phyloP scores from a whole-genome alignment of 352 stramenopile genomes.

The Pythium sp. region DNA sequence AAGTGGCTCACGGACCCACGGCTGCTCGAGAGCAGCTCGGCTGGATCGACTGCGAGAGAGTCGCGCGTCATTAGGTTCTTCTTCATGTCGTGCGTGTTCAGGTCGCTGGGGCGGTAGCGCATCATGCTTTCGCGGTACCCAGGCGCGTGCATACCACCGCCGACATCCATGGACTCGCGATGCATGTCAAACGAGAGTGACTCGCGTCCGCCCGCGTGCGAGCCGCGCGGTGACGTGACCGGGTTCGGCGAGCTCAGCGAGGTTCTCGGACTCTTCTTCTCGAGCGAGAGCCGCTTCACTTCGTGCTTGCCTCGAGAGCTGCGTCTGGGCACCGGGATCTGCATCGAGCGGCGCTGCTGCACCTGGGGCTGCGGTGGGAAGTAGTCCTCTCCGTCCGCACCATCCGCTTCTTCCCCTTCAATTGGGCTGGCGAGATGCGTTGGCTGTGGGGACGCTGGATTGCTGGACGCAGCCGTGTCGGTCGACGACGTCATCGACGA shows the following conservation, averaged over 20 bases:
- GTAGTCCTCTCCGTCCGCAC: constrained; percentile 25
- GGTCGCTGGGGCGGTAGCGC: constrained; percentile 64
- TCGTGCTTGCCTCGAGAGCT: constrained; percentile 27
- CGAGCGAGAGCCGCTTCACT: constrained; percentile 33
- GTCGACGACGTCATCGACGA: constrained; percentile 33
- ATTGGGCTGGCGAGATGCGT: neutral
- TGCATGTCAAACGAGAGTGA: constrained; percentile 17
- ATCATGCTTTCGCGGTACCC: constrained; percentile 66
- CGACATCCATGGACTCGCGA: constrained; percentile 13
- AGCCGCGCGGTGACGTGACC: constrained; percentile 15
- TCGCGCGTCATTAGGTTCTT: constrained; percentile 47
- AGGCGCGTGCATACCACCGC: neutral
- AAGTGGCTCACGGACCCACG: constrained; percentile 46
- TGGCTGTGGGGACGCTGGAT: constrained; percentile 9
- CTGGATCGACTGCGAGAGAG: constrained; percentile 36
- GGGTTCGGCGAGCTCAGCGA: constrained; percentile 1
- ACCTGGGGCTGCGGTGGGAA: constrained; percentile 22
- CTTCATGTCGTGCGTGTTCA: constrained; percentile 48
- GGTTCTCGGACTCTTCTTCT: constrained; percentile 22
- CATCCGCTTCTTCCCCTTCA: neutral
- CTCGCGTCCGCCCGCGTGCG: constrained; percentile 1
- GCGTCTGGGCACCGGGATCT: constrained; percentile 10
- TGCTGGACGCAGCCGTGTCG: constrained; percentile 15
- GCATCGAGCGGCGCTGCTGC: constrained; percentile 14
- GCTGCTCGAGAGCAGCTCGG: constrained; percentile 24